phyloP scores from a whole-genome alignment of 495 filamentous ascomycete genomes.

The Tuber microsphaerosporum region DNA sequence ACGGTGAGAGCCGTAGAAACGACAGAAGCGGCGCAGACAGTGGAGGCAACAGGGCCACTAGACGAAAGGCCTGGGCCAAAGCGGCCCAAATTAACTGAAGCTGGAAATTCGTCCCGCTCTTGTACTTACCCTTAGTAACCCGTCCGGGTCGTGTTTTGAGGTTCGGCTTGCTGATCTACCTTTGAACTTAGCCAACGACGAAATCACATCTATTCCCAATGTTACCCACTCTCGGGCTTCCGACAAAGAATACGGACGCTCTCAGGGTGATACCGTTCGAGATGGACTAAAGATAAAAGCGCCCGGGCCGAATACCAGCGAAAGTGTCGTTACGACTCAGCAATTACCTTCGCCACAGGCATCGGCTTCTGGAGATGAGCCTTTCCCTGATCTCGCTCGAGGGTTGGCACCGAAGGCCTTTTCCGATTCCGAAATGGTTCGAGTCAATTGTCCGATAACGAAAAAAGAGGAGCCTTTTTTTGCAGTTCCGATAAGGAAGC shows the following conservation, averaged over 20 bases:
- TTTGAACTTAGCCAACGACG: neutral
- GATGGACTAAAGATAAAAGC: constrained; percentile 24
- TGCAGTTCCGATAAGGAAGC: constrained; percentile 17
- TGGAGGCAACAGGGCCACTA: neutral
- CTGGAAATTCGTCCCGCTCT: neutral
- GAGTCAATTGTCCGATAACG: constrained; percentile 8
- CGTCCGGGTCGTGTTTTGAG: neutral
- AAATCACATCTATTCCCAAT: neutral
- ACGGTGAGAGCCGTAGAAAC: neutral
- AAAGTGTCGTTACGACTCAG: constrained; percentile 29
- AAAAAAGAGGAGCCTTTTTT: constrained; percentile 26
- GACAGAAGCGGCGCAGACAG: neutral
- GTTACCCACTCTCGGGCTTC: neutral
- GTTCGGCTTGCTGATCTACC: neutral
- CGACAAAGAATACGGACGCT: neutral
- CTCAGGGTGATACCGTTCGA: constrained; percentile 13
- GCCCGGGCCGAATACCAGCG: constrained; percentile 6
- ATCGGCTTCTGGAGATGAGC: constrained; percentile 34
- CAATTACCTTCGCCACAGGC: constrained; percentile 38
- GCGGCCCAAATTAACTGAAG: neutral
- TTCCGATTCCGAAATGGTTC: neutral
- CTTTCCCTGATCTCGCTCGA: constrained; percentile 4
- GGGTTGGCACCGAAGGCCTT: constrained; percentile 4
- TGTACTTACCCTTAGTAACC: neutral
- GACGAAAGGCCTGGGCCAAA: neutral